Percentiles rank a stretch among this genome's conserved stretches.
These are phyloP conservation scores for Bipolaris gigantea DNA, from an alignment of 2,329 filamentous ascomycete genomes.

Conservation along the genomic window DNA sequence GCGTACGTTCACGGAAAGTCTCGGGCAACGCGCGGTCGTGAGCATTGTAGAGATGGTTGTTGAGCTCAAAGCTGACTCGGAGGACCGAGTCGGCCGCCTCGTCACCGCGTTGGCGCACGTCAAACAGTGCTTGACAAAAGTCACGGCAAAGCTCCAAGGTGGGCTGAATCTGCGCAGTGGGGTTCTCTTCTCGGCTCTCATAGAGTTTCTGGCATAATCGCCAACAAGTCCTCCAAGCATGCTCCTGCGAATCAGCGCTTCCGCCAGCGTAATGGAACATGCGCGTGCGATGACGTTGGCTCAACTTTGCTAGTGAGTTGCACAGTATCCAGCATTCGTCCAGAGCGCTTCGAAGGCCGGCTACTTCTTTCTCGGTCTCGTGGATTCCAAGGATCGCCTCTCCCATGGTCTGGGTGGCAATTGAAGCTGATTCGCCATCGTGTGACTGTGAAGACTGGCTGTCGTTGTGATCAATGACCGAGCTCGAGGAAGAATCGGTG, in stretches of 20 bases:
- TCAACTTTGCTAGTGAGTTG: constrained; percentile 84
- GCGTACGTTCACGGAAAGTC: constrained; percentile 81
- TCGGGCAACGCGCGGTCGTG: constrained; percentile 84
- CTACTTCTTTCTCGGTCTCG: constrained; percentile 64
- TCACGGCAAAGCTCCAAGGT: constrained; percentile 87
- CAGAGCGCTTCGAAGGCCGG: constrained; percentile 72
- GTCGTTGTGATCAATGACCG: constrained; percentile 41
- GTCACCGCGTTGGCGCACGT: constrained; percentile 76
- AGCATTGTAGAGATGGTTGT: constrained; percentile 92
- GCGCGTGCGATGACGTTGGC: constrained; percentile 77
- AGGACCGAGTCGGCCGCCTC: constrained; percentile 83
- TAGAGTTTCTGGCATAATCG: constrained; percentile 88
- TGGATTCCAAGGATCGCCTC: constrained; percentile 61
- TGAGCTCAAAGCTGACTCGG: constrained; percentile 90
- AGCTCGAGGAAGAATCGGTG: constrained; percentile 35
- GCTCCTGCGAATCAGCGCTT: constrained; percentile 76
- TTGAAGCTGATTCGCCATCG: constrained; percentile 26
- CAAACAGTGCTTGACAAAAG: constrained; percentile 89
- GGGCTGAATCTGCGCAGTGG: constrained; percentile 67
- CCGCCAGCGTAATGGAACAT: constrained; percentile 72
- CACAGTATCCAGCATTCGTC: constrained; percentile 93
- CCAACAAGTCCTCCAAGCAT: constrained; percentile 94
- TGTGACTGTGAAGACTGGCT: constrained; percentile 38
- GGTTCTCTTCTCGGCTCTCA: constrained; percentile 72
- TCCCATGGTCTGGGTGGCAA: constrained; percentile 45